Percentiles rank a stretch among this genome's conserved stretches.
These are phyloP conservation scores for Sechiopsis laciniata DNA, from an alignment of 306 rosid species.

Conservation along the genomic window DNA sequence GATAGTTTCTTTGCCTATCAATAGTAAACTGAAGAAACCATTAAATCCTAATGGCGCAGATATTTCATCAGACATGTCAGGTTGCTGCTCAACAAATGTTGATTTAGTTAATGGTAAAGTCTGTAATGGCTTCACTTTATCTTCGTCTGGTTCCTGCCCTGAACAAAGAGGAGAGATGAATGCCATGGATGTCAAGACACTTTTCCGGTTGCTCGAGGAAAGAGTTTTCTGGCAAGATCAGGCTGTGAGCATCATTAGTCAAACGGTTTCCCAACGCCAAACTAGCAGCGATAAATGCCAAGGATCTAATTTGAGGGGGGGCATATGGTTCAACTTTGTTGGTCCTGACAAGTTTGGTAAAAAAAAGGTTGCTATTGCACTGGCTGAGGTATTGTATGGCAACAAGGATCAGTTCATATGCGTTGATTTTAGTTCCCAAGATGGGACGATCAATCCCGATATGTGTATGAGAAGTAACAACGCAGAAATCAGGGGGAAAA, in stretches of 20 bases:
- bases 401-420: slow-evolving; percentile 49
- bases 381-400: slow-evolving; percentile 65
- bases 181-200: slow-evolving; percentile 49
- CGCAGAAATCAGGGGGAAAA: slow-evolving; percentile 73
- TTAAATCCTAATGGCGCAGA: slow-evolving; percentile 27
- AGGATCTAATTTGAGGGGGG: slow-evolving; percentile 42
- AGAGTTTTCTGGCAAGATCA: slow-evolving; percentile 73
- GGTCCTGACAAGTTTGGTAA: slow-evolving; percentile 77
- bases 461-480: slow-evolving; percentile 41
- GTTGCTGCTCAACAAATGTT: slow-evolving; percentile 36
- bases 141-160: slow-evolving; percentile 54
- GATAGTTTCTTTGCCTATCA: slow-evolving; percentile 46
- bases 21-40: slow-evolving; percentile 36
- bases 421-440: slow-evolving; percentile 54
- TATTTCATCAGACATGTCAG: slow-evolving; percentile 37
- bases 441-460: slow-evolving; percentile 23
- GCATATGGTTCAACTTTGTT: slow-evolving; percentile 65
- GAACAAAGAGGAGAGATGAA: slow-evolving; percentile 44
- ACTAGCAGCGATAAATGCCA: slow-evolving; percentile 33
- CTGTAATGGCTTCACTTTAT: slow-evolving; percentile 35
- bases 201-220: slow-evolving; percentile 52
- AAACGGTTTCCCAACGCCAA: slow-evolving; percentile 40
- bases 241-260: slow-evolving; percentile 51
- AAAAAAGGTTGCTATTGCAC: slow-evolving; percentile 57
- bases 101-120: slow-evolving; percentile 43